These are phyloP conservation scores for Gamsiella multidivaricata DNA, from an alignment of 192 early-diverging fungal species.

Conservation along the genomic window DNA sequence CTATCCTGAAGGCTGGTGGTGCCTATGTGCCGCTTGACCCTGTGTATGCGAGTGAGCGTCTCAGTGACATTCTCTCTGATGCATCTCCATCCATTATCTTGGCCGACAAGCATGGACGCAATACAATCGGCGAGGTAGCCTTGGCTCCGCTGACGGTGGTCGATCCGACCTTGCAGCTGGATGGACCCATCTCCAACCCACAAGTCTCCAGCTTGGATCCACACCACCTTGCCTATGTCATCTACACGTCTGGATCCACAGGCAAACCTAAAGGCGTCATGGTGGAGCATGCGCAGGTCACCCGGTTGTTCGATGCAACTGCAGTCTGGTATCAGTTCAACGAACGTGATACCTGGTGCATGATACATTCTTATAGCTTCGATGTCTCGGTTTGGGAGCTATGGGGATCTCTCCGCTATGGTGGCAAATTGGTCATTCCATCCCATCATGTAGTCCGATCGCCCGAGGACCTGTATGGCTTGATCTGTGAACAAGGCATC, in stretches of 20 bases:
- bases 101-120: background rate
- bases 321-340: slow-evolving; percentile 12
- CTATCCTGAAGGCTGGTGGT: slow-evolving; percentile 38
- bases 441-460: no score
- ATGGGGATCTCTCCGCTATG: no score
- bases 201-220: background rate
- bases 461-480: no score
- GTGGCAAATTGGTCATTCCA: no score
- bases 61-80: slow-evolving; percentile 28
- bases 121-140: background rate
- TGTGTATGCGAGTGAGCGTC: slow-evolving; percentile 32
- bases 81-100: background rate
- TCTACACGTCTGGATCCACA: slow-evolving; percentile 46
- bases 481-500: no score
- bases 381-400: no score
- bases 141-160: background rate
- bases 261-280: slow-evolving; percentile 49
- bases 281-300: slow-evolving; percentile 7
- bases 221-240: slow-evolving; percentile 7
- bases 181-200: background rate
- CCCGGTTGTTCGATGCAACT: background rate
- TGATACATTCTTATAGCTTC: no score
- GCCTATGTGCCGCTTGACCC: slow-evolving; percentile 48
- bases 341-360: no score
- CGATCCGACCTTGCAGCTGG: background rate